Evolutionary conservation across 116 monocot species (phyloP), one percentile per base, ranked within the genome.

Genomic region (Thalassia testudinum): DNA sequence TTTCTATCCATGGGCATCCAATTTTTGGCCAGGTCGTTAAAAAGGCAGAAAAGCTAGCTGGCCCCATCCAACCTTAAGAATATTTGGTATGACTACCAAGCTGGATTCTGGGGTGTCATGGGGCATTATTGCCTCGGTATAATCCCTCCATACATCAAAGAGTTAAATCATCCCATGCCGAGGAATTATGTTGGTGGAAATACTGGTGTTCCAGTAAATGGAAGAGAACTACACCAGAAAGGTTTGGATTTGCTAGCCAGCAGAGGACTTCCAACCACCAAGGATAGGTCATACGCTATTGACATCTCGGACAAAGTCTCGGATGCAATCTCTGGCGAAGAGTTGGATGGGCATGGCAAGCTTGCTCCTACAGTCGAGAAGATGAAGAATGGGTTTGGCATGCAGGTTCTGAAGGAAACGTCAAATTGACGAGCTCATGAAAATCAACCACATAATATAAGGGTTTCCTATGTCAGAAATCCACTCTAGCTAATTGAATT

Each of bases 51-150:
- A 86, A 81, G 52, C 66, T 52, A 54, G 81, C 86, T 55, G 81
- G 86, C 21, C 71, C 75, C 22, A 65, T 86, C 47, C 64, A 75
- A 78, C 74, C 81, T 48, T 77, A 78, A 57, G 68, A 78, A 21
- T 86, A 93, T 75, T 65, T 86, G 95, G 95, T 97, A 97, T 73
- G 95, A 97, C 55, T 85, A 85, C 38, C 75, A 69, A 66, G 88
- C 85, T 68, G 95, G 95, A 57, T 97, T 97, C 52, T 97, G 95
- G 95, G 95, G 95, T 20, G 70, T 79, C 21, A 82, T 79, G 60
- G 88, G 89, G 7, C 73, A 88, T 17, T 61, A 71, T 20, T 97
- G 95, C 67, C 74, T 97, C 37, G 95, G 95, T 38, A 97, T 97
- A 63, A 82, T 97, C 63, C 95, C 89, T 14, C 77, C 86, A 49